Percentiles rank a stretch among this genome's conserved stretches.
Conservation (phyloP, 495 filamentous ascomycete genomes). For the Cercophora sp. region DNA sequence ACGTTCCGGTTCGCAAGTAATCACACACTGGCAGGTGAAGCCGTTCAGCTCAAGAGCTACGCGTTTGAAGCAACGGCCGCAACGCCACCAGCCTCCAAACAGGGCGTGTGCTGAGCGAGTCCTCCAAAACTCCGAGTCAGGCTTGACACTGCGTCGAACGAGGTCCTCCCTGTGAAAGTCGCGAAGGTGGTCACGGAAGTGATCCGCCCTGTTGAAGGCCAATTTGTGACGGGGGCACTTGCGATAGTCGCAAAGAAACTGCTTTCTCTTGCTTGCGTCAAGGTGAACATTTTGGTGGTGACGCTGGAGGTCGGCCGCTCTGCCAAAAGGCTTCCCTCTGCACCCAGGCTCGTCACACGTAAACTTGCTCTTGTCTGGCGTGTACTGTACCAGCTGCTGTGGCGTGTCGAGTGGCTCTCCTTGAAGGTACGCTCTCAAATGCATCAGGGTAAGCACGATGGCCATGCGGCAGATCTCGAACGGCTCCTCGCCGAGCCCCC, state of each 20-base stretch:
- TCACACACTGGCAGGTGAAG: conserved; percentile 42
- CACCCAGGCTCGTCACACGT: conserved; percentile 31
- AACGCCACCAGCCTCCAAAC: conserved; percentile 44
- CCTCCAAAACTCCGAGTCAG: conserved; percentile 21
- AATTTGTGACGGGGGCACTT: conserved; percentile 32
- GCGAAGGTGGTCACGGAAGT: conserved; percentile 48
- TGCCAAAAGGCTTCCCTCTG: conserved; percentile 32
- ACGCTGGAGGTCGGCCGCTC: conserved; percentile 46
- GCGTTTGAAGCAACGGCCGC: conserved; percentile 39
- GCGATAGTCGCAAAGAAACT: conserved; percentile 40
- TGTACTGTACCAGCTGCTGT: too few relatives aligned
- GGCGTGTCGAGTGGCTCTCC: not conserved
- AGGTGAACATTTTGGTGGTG: conserved; percentile 41
- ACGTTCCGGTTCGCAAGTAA: conserved; percentile 34
- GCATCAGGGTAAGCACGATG: too few relatives aligned
- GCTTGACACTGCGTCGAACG: conserved; percentile 23
- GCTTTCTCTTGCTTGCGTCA: conserved; percentile 28
- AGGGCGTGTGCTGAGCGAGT: conserved; percentile 18
- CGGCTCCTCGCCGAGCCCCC: too few relatives aligned
- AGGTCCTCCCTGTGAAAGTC: conserved; percentile 50
- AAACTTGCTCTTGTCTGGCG: conserved; percentile 13
- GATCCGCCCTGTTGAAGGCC: conserved; percentile 42
- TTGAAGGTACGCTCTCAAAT: not conserved
- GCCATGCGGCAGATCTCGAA: too few relatives aligned
- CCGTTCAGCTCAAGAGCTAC: conserved; percentile 30